Conservation (phyloP, 2,329 filamentous ascomycete genomes). For the Zopfia rhizophila region DNA sequence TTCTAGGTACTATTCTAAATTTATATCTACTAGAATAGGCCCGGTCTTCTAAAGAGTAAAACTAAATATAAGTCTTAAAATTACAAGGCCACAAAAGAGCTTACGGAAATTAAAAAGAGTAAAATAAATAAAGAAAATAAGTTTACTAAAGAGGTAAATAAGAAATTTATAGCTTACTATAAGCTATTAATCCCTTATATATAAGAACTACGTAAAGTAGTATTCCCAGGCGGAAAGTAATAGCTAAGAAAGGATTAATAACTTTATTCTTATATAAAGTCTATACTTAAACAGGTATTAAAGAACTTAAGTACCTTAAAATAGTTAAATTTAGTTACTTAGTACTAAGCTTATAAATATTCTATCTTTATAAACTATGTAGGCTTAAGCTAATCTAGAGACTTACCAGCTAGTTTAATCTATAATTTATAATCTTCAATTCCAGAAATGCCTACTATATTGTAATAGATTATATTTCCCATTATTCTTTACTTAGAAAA, state of each 20-base stretch:
- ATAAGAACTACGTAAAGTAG: constrained; percentile 21
- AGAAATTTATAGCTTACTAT: constrained; percentile 20
- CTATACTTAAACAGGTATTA: constrained; percentile 20
- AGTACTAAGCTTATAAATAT: no score
- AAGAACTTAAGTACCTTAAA: no score
- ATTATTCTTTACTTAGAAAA: no score
- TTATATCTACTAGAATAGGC: constrained; percentile 51
- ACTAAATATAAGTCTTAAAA: constrained; percentile 50
- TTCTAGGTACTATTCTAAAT: constrained; percentile 15
- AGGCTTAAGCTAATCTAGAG: no score
- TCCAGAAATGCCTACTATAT: no score
- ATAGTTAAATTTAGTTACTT: no score
- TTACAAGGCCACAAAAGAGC: constrained; percentile 39
- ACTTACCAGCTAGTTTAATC: no score
- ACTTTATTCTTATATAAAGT: constrained; percentile 23
- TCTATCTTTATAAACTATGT: no score
- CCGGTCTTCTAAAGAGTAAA: constrained; percentile 26
- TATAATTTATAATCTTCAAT: no score
- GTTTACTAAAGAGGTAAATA: constrained; percentile 20
- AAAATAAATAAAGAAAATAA: constrained; percentile 28
- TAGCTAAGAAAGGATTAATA: constrained; percentile 21
- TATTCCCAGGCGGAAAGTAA: constrained; percentile 19
- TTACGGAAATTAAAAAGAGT: constrained; percentile 36
- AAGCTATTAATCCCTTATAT: constrained; percentile 22
- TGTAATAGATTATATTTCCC: no score